phyloP scores from a whole-genome alignment of 225 moss, liverwort and hornwort species.

The Rhytidiadelphus loreus region DNA sequence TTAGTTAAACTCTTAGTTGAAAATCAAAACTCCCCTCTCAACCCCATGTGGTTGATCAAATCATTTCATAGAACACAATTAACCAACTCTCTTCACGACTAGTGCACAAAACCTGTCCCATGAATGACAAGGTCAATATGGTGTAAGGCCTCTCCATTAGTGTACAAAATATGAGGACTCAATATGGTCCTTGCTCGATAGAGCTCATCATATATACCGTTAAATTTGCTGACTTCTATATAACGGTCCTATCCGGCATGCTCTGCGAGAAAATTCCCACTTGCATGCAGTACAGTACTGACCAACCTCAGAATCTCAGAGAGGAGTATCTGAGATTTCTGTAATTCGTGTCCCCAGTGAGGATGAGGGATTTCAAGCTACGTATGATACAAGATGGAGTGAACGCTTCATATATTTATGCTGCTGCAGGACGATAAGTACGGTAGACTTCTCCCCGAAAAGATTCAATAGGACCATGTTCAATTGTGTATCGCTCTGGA shows the following conservation, averaged over 20 bases:
- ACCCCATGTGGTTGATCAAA: not conserved
- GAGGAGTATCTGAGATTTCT: not conserved
- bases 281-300: not conserved
- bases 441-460: slow-evolving; percentile 69
- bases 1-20: not conserved
- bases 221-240: not conserved
- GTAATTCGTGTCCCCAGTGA: not conserved
- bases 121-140: not conserved
- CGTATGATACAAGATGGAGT: slow-evolving; percentile 12
- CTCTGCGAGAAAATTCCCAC: not conserved
- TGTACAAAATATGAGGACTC: slow-evolving; percentile 6
- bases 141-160: not conserved
- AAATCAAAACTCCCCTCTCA: too few relatives aligned
- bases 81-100: not conserved
- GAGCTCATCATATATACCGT: not conserved
- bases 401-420: not conserved
- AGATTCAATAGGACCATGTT: slow-evolving; percentile 62
- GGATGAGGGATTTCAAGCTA: not conserved
- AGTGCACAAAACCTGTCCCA: not conserved
- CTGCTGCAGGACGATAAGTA: slow-evolving; percentile 17
- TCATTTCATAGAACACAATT: not conserved
- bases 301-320: not conserved
- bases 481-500: slow-evolving; percentile 63
- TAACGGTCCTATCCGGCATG: not conserved
- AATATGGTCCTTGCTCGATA: not conserved